phyloP scores from a whole-genome alignment of 441 rosid species.

The Gossypium schwendimanii region DNA sequence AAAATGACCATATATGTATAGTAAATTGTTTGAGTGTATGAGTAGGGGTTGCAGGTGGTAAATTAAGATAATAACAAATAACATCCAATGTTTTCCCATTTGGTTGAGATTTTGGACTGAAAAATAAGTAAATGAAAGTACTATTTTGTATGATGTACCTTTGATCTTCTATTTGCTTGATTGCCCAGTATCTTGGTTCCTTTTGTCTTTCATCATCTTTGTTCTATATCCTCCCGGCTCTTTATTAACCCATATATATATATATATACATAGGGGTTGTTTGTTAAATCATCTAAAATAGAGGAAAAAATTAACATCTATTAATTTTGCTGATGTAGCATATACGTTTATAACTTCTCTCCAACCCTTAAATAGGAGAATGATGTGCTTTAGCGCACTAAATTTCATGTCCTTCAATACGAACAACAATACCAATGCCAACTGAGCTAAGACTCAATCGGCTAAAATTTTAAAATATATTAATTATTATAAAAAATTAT shows the following conservation, averaged over 20 bases:
- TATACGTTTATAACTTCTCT: too few relatives aligned
- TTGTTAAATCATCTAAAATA: too few relatives aligned
- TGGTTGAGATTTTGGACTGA: neutral
- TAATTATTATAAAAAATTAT: too few relatives aligned
- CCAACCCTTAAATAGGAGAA: too few relatives aligned
- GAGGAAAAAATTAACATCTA: too few relatives aligned
- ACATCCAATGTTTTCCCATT: neutral
- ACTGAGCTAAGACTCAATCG: too few relatives aligned
- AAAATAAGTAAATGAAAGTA: neutral
- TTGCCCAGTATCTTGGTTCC: neutral
- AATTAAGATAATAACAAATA: neutral
- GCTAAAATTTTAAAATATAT: too few relatives aligned
- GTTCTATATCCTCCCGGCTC: too few relatives aligned
- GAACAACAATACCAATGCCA: fast-evolving
- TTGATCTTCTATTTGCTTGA: neutral
- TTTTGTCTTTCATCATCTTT: neutral
- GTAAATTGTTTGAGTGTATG: neutral
- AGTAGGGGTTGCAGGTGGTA: neutral
- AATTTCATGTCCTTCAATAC: fast-evolving
- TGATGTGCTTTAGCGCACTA: fast-evolving
- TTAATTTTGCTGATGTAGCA: too few relatives aligned
- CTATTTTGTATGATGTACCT: neutral
- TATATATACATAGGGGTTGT: too few relatives aligned
- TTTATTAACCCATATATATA: too few relatives aligned
- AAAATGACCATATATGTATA: neutral